Evolutionary conservation across 75 land plant species (phyloP).

Genomic region (Pseudotsuga menziesii): DNA sequence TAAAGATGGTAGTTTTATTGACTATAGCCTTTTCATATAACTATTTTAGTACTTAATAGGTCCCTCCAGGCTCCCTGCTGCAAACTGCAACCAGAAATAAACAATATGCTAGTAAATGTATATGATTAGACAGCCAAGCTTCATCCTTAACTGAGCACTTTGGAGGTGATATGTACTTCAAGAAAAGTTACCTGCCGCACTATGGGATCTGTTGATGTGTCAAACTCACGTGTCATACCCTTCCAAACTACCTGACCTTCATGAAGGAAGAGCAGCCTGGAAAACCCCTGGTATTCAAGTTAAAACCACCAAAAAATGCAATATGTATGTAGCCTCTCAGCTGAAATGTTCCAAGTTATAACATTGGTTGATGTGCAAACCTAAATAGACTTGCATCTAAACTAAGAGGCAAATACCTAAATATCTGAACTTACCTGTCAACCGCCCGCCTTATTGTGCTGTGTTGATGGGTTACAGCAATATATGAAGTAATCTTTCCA

Average conservation of each 20-base stretch:
- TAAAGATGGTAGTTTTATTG: neutral
- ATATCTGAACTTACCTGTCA: constrained; percentile 60
- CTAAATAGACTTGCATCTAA: neutral
- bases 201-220: constrained; percentile 74
- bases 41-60: constrained; percentile 37
- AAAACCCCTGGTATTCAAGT: neutral
- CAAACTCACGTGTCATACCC: constrained; percentile 82
- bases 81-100: constrained; percentile 55
- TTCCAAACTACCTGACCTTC: constrained; percentile 91
- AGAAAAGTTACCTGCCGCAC: constrained; percentile 73
- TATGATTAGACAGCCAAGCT: neutral
- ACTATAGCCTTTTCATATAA: neutral
- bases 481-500: constrained; percentile 91
- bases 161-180: neutral
- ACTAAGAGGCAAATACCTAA: neutral
- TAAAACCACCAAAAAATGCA: neutral
- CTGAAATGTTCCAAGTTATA: neutral
- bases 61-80: constrained; percentile 83
- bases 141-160: neutral
- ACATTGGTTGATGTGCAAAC: neutral
- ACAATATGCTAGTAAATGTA: neutral
- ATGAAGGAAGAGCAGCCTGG: constrained; percentile 78
- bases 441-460: constrained; percentile 94
- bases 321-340: neutral
- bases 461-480: constrained; percentile 97